These are phyloP conservation scores for Metarhizium humberi DNA, from an alignment of 2,329 filamentous ascomycete genomes.

Conservation along the genomic window DNA sequence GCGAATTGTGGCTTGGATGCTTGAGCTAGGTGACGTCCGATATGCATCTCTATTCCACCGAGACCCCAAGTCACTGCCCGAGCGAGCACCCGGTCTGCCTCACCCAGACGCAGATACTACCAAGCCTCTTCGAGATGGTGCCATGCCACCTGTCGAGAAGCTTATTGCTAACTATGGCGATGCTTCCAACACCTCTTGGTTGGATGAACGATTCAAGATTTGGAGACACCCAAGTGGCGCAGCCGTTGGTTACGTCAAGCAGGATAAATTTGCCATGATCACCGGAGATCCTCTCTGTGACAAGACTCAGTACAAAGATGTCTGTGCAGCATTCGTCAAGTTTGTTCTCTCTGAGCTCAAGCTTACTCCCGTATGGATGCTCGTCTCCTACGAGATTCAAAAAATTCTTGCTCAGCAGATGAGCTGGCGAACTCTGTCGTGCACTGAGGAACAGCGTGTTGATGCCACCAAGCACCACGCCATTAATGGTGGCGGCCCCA, in stretches of 20 bases:
- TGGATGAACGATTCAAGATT: slow-evolving; percentile 78
- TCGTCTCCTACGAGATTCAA: slow-evolving; percentile 71
- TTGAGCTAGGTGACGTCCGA: slow-evolving; percentile 82
- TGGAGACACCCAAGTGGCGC: slow-evolving; percentile 83
- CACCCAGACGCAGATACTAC: slow-evolving; percentile 81
- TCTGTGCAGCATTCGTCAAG: slow-evolving; percentile 65
- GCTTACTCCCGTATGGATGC: slow-evolving; percentile 79
- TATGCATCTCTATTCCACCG: slow-evolving; percentile 81
- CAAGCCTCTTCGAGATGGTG: slow-evolving; percentile 34
- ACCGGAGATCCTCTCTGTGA: slow-evolving; percentile 86
- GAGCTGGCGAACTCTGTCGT: slow-evolving; percentile 82
- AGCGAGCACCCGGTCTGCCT: slow-evolving; percentile 55
- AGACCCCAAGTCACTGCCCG: slow-evolving; percentile 79
- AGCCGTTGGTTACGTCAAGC: slow-evolving; percentile 72
- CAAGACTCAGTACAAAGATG: slow-evolving; percentile 61
- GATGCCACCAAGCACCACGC: slow-evolving; percentile 63
- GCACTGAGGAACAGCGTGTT: slow-evolving; percentile 81
- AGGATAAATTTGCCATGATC: slow-evolving; percentile 70
- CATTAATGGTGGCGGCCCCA: slow-evolving; percentile 51
- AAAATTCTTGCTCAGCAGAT: slow-evolving; percentile 71
- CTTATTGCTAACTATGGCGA: slow-evolving; percentile 94
- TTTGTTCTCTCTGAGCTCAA: slow-evolving; percentile 60
- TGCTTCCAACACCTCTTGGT: slow-evolving; percentile 87
- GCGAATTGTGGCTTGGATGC: slow-evolving; percentile 75
- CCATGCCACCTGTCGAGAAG: slow-evolving; percentile 69